Evolutionary conservation across 108 stramenopile genomes (phyloP), one percentile per base, ranked within the genome.

Genomic region (Cyclotella sp.): DNA sequence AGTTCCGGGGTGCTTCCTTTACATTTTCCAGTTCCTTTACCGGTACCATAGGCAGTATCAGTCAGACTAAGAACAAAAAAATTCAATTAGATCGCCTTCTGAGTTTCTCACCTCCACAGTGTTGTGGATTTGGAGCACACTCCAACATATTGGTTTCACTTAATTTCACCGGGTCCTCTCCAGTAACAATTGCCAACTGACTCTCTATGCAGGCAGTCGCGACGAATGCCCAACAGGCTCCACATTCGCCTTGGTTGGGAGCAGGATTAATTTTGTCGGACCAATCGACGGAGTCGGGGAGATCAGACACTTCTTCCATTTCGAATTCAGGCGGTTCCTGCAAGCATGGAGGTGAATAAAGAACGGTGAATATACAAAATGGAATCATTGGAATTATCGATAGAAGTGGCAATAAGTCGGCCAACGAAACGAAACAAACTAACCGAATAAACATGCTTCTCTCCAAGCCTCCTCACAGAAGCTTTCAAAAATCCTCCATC

Each of bases 211-310:
- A 81, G 0, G 89, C 88, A 9, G 89, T 86, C 21, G 90, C 67
- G 13, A 92, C 92, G 75, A 95, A 92, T 15, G 95, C 87, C 96
- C 96, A 97, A 74, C 96, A 97, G 5, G 73, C 79, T 13, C 95
- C 97, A 73, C 97, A 97, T 5, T 26, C 62, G 12, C 91, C 93
- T 73, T 97, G 97, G 61, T 90, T 73, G 42, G 95, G 94, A 55
- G 94, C 88, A 39, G 91, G 86, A 12, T 87, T 87, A 5, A 94
- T 81, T 51, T 84, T 70, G 9, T 65, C 51, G 19, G 90, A 68
- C 97, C 97, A 97, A 78, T 97, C 97, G n/a, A 96, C 78, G 18
- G 65, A 63, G 39, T 63, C 53, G 34, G 97, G 95, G 5, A 97
- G 81, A 16, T 28, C 15, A 15, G 67, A 51, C 0, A 87, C 88